phyloP scores from a whole-genome alignment of 2,329 filamentous ascomycete genomes.

The Lasiodiplodia citricola region DNA sequence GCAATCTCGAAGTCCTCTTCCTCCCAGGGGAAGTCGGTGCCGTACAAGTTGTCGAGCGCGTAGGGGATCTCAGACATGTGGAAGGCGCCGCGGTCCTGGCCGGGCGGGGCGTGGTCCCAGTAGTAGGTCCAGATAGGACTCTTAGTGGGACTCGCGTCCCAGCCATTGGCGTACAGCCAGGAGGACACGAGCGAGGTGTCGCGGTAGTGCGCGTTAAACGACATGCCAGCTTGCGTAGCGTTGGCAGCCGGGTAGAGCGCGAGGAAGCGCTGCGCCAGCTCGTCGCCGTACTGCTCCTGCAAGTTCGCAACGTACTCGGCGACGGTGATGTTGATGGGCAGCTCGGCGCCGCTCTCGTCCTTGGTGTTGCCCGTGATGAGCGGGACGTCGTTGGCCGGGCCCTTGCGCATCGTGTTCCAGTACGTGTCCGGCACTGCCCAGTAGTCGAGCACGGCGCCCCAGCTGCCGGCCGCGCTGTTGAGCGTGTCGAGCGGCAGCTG shows the following conservation, averaged over 20 bases:
- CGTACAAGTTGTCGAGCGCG: conserved; percentile 44
- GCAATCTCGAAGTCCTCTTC: conserved; percentile 38
- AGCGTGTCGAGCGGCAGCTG: background rate
- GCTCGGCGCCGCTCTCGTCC: conserved; percentile 65
- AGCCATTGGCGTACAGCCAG: conserved; percentile 33
- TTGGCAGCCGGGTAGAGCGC: conserved; percentile 40
- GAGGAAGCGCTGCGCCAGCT: conserved; percentile 36
- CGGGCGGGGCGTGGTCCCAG: conserved; percentile 46
- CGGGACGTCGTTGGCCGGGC: conserved; percentile 54
- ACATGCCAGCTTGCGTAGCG: conserved; percentile 36
- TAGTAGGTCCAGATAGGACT: conserved; percentile 43
- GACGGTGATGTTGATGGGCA: conserved; percentile 56
- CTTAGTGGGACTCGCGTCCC: conserved; percentile 28
- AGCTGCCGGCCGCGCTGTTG: background rate
- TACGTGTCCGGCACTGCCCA: conserved; percentile 35
- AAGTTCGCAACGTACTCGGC: conserved; percentile 55
- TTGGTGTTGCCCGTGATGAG: conserved; percentile 68
- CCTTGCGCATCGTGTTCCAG: conserved; percentile 33
- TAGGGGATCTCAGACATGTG: conserved; percentile 49
- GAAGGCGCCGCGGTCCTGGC: conserved; percentile 43
- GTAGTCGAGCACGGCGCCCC: conserved; percentile 30
- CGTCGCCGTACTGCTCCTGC: conserved; percentile 29
- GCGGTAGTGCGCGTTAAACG: conserved; percentile 38
- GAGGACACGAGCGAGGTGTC: conserved; percentile 38
- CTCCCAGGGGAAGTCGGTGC: conserved; percentile 32